These are phyloP conservation scores for Schizophyllum amplum DNA, from an alignment of 1,284 basidiomycete species.

Conservation along the genomic window DNA sequence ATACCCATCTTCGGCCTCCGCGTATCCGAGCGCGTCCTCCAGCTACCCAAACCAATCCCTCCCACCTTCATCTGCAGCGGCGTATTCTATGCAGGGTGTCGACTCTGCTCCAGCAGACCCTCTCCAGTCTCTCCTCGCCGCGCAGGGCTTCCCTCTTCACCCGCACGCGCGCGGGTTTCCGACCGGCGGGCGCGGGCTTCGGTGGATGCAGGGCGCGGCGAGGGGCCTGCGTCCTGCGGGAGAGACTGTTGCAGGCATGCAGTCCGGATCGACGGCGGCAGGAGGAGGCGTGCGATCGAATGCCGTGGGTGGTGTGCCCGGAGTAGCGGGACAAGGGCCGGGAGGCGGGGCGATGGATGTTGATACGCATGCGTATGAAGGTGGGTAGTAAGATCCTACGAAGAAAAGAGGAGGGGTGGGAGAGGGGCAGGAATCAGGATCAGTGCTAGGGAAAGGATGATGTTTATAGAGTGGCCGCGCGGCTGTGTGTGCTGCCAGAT, in stretches of 20 bases:
- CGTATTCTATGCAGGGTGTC: too few relatives aligned
- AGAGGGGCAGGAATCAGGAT: neutral
- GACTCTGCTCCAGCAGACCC: neutral
- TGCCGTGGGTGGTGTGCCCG: neutral
- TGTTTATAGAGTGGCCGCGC: too few relatives aligned
- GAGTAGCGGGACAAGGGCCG: neutral
- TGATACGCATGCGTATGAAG: neutral
- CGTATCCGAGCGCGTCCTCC: too few relatives aligned
- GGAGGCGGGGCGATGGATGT: neutral
- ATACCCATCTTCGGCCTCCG: neutral
- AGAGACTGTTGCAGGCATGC: too few relatives aligned
- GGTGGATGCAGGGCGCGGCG: neutral
- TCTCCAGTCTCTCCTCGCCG: neutral
- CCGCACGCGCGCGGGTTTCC: neutral
- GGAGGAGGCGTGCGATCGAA: neutral
- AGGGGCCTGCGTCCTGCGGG: too few relatives aligned
- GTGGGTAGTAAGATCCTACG: neutral
- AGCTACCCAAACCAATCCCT: neutral
- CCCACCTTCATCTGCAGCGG: too few relatives aligned
- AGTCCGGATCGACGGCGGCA: neutral
- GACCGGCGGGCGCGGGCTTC: neutral
- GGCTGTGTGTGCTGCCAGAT: too few relatives aligned
- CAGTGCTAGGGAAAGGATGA: neutral
- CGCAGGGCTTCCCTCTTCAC: neutral
- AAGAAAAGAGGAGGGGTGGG: too few relatives aligned